Conservation (phyloP, 192 early-diverging fungal genomes). For the Backusella tarrabulga region DNA sequence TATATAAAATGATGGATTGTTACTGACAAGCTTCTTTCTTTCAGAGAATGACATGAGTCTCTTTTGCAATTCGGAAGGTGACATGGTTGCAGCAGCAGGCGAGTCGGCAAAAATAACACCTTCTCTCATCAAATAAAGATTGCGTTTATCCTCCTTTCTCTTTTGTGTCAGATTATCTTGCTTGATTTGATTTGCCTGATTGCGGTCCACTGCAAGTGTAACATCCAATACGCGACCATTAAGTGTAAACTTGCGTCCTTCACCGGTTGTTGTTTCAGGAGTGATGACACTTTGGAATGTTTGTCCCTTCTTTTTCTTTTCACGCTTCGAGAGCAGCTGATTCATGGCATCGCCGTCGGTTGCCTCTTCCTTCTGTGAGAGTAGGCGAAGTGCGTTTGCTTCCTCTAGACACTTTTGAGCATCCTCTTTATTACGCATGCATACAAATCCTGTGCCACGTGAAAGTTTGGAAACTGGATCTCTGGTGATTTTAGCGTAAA, state of each 20-base stretch:
- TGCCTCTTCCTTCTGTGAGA: conserved; percentile 46
- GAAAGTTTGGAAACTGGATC: conserved; percentile 82
- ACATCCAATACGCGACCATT: conserved; percentile 85
- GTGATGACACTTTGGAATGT: conserved; percentile 58
- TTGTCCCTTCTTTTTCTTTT: conserved; percentile 56
- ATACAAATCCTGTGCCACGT: conserved; percentile 93
- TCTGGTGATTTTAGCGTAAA: conserved; percentile 83
- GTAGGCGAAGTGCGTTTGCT: conserved; percentile 58
- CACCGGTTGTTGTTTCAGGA: conserved; percentile 55
- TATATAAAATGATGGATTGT: conserved; percentile 88
- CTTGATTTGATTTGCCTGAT: conserved; percentile 63
- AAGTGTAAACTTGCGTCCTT: conserved; percentile 61
- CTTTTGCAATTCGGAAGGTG: conserved; percentile 76
- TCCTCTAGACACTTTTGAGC: conserved; percentile 76
- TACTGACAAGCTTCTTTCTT: conserved; percentile 76
- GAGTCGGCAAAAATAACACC: conserved; percentile 87
- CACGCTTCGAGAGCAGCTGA: conserved; percentile 37
- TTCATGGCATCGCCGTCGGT: conserved; percentile 35
- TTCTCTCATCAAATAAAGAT: conserved; percentile 89
- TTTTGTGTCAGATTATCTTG: conserved; percentile 54
- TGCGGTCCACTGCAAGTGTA: conserved; percentile 73
- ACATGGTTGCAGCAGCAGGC: conserved; percentile 68
- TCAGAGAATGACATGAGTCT: conserved; percentile 78
- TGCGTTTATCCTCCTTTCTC: conserved; percentile 78
- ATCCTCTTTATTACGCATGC: conserved; percentile 69